Evolutionary conservation across 441 rosid species (phyloP).

Genomic region (Raphanus hybrid): DNA sequence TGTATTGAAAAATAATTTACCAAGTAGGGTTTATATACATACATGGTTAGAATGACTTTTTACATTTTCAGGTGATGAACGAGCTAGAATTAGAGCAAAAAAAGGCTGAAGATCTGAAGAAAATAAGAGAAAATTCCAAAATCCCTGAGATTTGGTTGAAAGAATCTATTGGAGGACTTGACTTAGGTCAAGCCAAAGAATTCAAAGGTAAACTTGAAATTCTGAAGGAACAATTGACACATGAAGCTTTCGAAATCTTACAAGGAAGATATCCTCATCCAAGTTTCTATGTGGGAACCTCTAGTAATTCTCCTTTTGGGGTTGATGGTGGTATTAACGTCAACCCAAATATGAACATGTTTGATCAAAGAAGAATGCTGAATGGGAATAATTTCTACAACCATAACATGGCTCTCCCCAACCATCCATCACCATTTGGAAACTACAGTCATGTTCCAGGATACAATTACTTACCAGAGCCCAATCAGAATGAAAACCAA

Average conservation of each 20-base stretch:
- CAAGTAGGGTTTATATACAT: background rate
- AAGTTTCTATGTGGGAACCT: conserved; percentile 26
- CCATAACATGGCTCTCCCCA: background rate
- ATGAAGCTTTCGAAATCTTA: conserved; percentile 45
- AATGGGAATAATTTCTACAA: conserved; percentile 4
- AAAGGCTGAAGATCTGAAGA: conserved; percentile 44
- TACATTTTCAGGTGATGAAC: background rate
- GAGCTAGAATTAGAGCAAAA: conserved; percentile 49
- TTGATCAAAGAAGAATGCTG: conserved; percentile 31
- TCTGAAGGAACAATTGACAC: conserved; percentile 43
- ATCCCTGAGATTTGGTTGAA: conserved; percentile 53
- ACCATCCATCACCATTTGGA: background rate
- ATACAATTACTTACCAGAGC: background rate
- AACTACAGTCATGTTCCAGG: background rate
- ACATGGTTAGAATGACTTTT: background rate
- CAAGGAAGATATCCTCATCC: background rate
- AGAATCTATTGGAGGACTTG: conserved; percentile 48
- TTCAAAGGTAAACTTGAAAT: conserved; percentile 43
- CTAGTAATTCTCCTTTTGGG: conserved; percentile 23
- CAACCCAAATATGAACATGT: background rate
- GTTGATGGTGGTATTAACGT: conserved; percentile 6
- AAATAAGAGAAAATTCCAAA: conserved; percentile 37
- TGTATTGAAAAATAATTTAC: background rate
- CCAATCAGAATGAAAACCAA: background rate
- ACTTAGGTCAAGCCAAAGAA: conserved; percentile 39